Percentiles rank a stretch among this genome's conserved stretches.
These are phyloP conservation scores for Elongisporangium prolatum DNA, from an alignment of 352 stramenopile genomes.

Conservation along the genomic window DNA sequence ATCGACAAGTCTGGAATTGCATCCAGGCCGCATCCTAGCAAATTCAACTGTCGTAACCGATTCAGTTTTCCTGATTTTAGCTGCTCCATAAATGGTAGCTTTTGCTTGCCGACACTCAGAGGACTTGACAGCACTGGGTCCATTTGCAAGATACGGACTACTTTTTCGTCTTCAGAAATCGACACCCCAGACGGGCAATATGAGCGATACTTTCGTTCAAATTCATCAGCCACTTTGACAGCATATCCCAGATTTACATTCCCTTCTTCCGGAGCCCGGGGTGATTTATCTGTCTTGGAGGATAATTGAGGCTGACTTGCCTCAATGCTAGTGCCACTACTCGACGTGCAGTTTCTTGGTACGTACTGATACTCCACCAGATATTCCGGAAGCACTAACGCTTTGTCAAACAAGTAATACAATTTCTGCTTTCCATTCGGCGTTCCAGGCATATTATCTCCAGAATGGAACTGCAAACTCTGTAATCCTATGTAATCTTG, in stretches of 20 bases:
- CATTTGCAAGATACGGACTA: slow-evolving; percentile 36
- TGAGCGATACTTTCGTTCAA: slow-evolving; percentile 50
- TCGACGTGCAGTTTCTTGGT: neutral
- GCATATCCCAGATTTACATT: slow-evolving; percentile 24
- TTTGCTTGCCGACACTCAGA: neutral
- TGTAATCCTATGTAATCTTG: slow-evolving; percentile 41
- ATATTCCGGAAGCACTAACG: slow-evolving; percentile 79
- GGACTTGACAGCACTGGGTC: slow-evolving; percentile 23
- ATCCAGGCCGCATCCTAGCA: slow-evolving; percentile 52
- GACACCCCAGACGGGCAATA: neutral
- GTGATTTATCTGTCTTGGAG: neutral
- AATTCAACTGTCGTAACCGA: slow-evolving; percentile 20
- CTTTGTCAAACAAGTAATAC: slow-evolving; percentile 81
- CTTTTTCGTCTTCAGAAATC: slow-evolving; percentile 15
- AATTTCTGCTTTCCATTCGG: slow-evolving; percentile 47
- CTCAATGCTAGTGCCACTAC: neutral
- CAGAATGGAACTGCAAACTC: slow-evolving; percentile 41
- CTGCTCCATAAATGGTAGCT: slow-evolving; percentile 9
- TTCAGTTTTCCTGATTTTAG: slow-evolving; percentile 23
- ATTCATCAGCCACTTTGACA: slow-evolving; percentile 35
- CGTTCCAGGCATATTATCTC: neutral
- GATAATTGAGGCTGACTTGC: neutral
- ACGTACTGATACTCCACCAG: slow-evolving; percentile 82
- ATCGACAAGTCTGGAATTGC: slow-evolving; percentile 34
- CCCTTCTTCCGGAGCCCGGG: slow-evolving; percentile 14